Evolutionary conservation across 768 basidiomycete species (phyloP).

Genomic region (Tulasnella sp.): DNA sequence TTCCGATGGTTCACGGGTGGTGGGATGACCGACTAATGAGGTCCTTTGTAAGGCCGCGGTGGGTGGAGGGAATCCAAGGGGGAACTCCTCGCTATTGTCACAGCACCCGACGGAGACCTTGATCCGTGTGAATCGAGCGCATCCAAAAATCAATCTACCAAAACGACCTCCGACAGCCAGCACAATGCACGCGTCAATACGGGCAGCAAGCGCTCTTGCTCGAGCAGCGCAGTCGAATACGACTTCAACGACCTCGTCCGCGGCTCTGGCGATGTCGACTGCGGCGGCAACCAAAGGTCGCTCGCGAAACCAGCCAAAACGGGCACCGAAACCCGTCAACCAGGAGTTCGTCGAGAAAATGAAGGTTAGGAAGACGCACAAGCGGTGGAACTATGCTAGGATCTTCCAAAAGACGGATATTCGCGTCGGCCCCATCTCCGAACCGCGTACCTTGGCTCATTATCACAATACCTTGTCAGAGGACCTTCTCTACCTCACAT

Average conservation of each 20-base stretch:
- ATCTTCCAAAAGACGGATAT: constrained; percentile 34
- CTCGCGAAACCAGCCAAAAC: constrained; percentile 15
- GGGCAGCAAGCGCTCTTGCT: constrained; percentile 14
- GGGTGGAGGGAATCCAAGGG: neutral
- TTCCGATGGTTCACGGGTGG: neutral
- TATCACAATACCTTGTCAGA: constrained; percentile 79
- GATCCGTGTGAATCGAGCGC: constrained; percentile 12
- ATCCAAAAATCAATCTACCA: constrained; percentile 16
- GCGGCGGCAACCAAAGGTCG: constrained; percentile 17
- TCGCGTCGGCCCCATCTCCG: constrained; percentile 39
- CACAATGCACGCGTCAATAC: constrained; percentile 19
- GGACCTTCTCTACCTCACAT: constrained; percentile 92
- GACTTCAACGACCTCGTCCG: neutral
- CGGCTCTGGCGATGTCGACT: constrained; percentile 8
- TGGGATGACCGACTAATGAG: neutral
- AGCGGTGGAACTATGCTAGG: constrained; percentile 26
- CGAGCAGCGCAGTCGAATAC: constrained; percentile 3
- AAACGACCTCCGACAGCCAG: constrained; percentile 14
- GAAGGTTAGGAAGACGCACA: constrained; percentile 18
- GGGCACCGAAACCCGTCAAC: constrained; percentile 19
- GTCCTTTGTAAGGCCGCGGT: neutral
- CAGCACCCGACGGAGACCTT: neutral
- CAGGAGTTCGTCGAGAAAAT: constrained; percentile 7
- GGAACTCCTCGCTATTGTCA: neutral
- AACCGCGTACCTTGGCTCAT: constrained; percentile 72